A percentile compares a stretch with the other conserved stretches of the same genome.
These are phyloP conservation scores for Triangularia verruculosa DNA, from an alignment of 2,329 filamentous ascomycete genomes.

Conservation along the genomic window DNA sequence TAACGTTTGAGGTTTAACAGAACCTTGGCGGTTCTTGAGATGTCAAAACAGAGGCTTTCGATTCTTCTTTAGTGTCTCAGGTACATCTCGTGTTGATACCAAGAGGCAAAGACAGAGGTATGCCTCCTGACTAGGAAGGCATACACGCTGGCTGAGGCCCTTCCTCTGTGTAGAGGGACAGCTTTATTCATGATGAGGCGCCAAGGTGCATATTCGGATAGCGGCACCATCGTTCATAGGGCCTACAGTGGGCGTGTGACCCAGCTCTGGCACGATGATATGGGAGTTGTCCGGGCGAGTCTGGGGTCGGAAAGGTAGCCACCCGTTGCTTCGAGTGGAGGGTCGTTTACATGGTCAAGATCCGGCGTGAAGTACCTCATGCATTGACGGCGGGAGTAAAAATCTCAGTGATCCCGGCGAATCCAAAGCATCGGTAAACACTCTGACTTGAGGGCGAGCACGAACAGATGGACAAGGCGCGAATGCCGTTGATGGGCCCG, in stretches of 20 bases:
- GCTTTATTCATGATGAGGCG: not conserved
- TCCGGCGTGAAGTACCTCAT: not conserved
- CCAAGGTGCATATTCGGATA: not conserved
- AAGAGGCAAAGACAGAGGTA: not conserved
- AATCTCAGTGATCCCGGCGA: not conserved
- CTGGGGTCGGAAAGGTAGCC: not conserved
- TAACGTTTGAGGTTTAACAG: conserved; percentile 1
- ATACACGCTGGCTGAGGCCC: not conserved
- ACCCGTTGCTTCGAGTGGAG: not conserved
- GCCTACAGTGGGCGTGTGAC: not conserved
- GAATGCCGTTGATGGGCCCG: not conserved
- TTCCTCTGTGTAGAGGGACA: not conserved
- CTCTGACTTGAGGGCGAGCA: not conserved
- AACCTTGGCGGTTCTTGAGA: not conserved
- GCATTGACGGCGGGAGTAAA: not conserved
- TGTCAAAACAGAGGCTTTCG: too few relatives aligned
- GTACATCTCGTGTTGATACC: not conserved
- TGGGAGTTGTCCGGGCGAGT: not conserved
- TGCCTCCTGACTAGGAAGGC: not conserved
- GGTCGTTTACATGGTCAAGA: not conserved
- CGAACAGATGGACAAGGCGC: not conserved
- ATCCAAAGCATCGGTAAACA: not conserved
- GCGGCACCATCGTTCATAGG: conserved; percentile 8
- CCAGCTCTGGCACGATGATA: not conserved
- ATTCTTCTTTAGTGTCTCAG: not conserved